Evolutionary conservation across 2,329 filamentous ascomycete species (phyloP), one percentile per base, ranked within the genome.

Genomic region (Shiraia sp.): DNA sequence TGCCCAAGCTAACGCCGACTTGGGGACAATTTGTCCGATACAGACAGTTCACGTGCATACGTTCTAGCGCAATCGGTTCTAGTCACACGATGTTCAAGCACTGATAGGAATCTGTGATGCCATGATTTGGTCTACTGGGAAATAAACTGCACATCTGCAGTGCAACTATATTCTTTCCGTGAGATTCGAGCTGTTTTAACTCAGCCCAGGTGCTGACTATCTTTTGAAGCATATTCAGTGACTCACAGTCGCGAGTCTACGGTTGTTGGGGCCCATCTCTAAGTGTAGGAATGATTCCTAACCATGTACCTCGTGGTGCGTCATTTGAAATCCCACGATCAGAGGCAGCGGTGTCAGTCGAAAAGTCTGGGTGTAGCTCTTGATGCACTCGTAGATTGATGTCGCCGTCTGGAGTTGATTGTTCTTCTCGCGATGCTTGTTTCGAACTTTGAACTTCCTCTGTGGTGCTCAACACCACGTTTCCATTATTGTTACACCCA

Each of bases 241-340:
- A 22, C 8, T 22, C 8, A 4, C 8, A 22, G 19, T 22, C 19
- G 19, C 19, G 8, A 22, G 4, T 25, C 14, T 28, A 42, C 12
- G 24, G 16, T 32, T 47, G 29, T 12, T 43, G 32, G 19, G 35
- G 40, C 13, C 40, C 47, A 17, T 51, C 26, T 40, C 32, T 44
- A 33, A 53, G 40, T 12, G 40, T 32, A 16, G 49, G 47, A 14
- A 44, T 29, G 28, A 47, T 36, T 16, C 45, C 50, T 23, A 51
- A 28, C 43, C 37, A 51, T 12, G 35, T 53, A n/a, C 44, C 38
- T 22, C 36, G 42, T 27, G 45, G 42, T 22, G 42, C 34, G 32
- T 49, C 37, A 15, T 39, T 34, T 12, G 42, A 35, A 16, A 37
- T 25, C 38, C 35, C 33, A 23, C 32, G 24, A 9, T 36, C 30